phyloP scores from a whole-genome alignment of 2,329 filamentous ascomycete species.

The Leptographium galeiforme region DNA sequence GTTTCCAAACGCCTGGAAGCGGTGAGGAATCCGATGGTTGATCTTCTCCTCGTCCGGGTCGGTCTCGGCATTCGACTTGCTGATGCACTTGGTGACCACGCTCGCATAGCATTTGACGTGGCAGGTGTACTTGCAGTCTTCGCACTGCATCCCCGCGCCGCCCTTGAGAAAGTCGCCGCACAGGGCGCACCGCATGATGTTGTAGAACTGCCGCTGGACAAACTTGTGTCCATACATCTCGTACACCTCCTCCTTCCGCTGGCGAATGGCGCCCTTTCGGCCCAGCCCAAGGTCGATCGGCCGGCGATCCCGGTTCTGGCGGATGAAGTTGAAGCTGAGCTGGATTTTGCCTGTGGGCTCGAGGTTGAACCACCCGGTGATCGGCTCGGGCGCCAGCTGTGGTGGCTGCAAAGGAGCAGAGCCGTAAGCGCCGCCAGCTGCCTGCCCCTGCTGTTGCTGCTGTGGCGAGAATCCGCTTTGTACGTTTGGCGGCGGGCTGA shows the following conservation, averaged over 20 bases:
- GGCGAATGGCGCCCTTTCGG: constrained; percentile 88
- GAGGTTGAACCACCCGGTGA: constrained; percentile 94
- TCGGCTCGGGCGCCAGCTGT: constrained; percentile 43
- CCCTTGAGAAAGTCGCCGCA: constrained; percentile 99
- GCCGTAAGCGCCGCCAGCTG: constrained; percentile 13
- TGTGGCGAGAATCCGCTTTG: constrained; percentile 18
- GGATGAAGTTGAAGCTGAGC: constrained; percentile 80
- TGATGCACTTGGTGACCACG: constrained; percentile 98
- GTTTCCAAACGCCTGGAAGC: constrained; percentile 93
- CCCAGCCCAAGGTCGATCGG: constrained; percentile 82
- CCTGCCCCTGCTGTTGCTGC: constrained; percentile 7
- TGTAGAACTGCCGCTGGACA: constrained; percentile 97
- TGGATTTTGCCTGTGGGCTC: constrained; percentile 91
- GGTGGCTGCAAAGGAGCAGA: constrained; percentile 22
- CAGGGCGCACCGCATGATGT: constrained; percentile 98
- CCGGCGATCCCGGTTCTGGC: constrained; percentile 71
- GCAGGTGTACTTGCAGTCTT: constrained; percentile 99
- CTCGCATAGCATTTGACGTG: constrained; percentile 94
- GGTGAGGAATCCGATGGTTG: constrained; percentile 96
- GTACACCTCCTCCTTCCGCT: constrained; percentile 95
- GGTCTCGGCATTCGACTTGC: constrained; percentile 95
- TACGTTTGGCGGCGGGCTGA: constrained; percentile 30
- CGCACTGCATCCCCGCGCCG: constrained; percentile 96
- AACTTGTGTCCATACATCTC: constrained; percentile 99
- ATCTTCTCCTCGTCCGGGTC: constrained; percentile 99